phyloP scores from a whole-genome alignment of 768 basidiomycete species.

The Mycena rosella region DNA sequence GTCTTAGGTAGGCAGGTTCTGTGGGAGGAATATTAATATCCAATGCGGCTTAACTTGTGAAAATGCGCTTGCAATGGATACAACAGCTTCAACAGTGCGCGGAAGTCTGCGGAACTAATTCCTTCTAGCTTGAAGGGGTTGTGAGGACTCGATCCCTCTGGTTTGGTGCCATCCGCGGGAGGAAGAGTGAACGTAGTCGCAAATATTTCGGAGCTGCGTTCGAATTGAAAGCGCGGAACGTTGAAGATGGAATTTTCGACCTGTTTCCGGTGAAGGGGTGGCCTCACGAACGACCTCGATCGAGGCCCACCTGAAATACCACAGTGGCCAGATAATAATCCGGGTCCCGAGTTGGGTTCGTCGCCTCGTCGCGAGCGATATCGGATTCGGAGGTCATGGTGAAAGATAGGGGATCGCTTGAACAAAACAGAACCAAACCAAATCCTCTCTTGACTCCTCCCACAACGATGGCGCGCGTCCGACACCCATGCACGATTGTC shows the following conservation, averaged over 20 bases:
- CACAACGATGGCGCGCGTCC: conserved; percentile 39
- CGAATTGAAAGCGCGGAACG: conserved; percentile 44
- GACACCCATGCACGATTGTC: conserved; percentile 75
- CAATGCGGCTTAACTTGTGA: too few species aligned
- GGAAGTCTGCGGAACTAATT: conserved; percentile 42
- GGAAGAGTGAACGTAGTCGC: conserved; percentile 43
- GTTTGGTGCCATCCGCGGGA: conserved; percentile 6
- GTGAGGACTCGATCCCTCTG: conserved; percentile 40
- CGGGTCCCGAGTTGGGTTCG: too few species aligned
- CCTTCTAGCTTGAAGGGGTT: conserved; percentile 43
- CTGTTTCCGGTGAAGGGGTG: conserved; percentile 21
- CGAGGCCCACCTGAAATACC: too few species aligned
- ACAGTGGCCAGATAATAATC: too few species aligned
- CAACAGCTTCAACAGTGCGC: conserved; percentile 40
- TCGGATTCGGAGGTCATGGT: neutral
- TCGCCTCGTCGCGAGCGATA: neutral
- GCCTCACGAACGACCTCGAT: too few species aligned
- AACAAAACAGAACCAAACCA: neutral
- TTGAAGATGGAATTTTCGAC: conserved; percentile 46
- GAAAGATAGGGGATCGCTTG: neutral
- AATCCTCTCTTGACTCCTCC: neutral
- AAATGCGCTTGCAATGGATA: conserved; percentile 42
- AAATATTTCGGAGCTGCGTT: conserved; percentile 43
- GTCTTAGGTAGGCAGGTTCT: neutral
- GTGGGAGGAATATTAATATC: neutral